Base-by-base conservation (phyloP, 768 basidiomycete species). In the Russula sp. region DNA sequence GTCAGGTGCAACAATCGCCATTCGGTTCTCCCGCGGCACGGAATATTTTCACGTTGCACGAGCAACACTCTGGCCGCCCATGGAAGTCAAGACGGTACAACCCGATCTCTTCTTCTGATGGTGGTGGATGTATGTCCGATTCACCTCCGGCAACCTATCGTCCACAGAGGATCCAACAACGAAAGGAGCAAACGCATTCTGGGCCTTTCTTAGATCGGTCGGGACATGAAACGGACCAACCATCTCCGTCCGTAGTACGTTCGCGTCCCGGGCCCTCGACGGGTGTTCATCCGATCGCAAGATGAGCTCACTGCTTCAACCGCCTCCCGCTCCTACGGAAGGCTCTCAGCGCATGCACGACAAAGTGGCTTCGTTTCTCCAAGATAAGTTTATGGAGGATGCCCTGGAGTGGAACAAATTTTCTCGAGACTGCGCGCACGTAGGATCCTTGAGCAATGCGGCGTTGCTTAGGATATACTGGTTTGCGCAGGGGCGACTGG, bases 211-310 rank as follows among this genome's bases (percentile, higher is more conserved):
- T 10, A 32, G 55, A 52, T 56, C 32, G 8, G 20, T 34, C 59
- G 28, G 64, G 55, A 6, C 61, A 65, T 30, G 64, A 61, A 61
- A 65, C 55, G 14, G 64, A 61, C 20, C 59, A 42, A n/a, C 59
- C 59, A 1, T 13, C 7, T 16, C n/a, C n/a, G n/a, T n/a, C n/a
- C 5, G 22, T 32, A 32, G 32, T 32, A 32, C 9, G 9, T 9
- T 1, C 32, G 9, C 64, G 40, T 34, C 30, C 30, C 30, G 6
- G 30, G 30, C 18, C 28, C 14, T 55, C 58, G 6, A 28, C 10
- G 44, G 59, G 40, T 18, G 59, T 34, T 50, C 59, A 26, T 49
- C 59, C 2, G 59, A 36, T 32, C 64, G 59, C 32, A 56, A 48
- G 54, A 38, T 44, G 28, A 38, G 32, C 32, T 40, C 54, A 7